Percentiles rank a stretch among this genome's conserved stretches.
Conservation (phyloP, 352 stramenopile genomes). For the Phytophthora pini region DNA sequence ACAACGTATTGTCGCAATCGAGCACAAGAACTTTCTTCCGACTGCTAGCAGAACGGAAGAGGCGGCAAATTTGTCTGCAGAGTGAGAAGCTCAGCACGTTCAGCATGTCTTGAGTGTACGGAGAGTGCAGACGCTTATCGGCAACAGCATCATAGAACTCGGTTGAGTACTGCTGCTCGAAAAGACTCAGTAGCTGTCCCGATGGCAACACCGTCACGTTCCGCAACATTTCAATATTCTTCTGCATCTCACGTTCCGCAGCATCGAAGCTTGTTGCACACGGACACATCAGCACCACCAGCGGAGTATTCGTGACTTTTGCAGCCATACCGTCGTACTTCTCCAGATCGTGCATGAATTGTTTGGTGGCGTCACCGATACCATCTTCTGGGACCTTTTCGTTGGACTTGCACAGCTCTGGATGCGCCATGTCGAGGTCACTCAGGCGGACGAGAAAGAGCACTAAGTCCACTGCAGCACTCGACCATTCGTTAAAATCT, state of each 20-base stretch:
- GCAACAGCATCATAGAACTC: constrained; percentile 54
- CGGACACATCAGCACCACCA: constrained; percentile 52
- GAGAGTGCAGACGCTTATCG: constrained; percentile 68
- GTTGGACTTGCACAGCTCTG: constrained; percentile 44
- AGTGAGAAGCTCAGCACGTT: constrained; percentile 53
- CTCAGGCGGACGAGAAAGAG: constrained; percentile 65
- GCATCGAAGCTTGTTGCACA: constrained; percentile 23
- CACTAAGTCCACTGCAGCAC: constrained; percentile 44
- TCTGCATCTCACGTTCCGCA: constrained; percentile 18
- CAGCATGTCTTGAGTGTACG: constrained; percentile 72
- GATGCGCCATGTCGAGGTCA: constrained; percentile 62
- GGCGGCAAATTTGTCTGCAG: constrained; percentile 57
- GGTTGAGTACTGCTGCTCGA: constrained; percentile 29
- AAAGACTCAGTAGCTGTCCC: constrained; percentile 32
- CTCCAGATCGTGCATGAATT: constrained; percentile 37
- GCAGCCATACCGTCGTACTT: constrained; percentile 25
- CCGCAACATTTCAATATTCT: constrained; percentile 25
- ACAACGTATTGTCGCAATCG: constrained; percentile 83
- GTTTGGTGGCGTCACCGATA: constrained; percentile 3
- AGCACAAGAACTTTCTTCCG: constrained; percentile 79
- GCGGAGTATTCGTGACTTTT: constrained; percentile 9
- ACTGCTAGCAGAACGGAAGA: constrained; percentile 38
- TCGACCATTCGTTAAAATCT: constrained; percentile 43
- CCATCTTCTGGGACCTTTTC: neutral
- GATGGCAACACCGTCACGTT: constrained; percentile 41